Evolutionary conservation across 176 grass and related monocot genomes (phyloP).

Genomic region (Raddia distichophylla): DNA sequence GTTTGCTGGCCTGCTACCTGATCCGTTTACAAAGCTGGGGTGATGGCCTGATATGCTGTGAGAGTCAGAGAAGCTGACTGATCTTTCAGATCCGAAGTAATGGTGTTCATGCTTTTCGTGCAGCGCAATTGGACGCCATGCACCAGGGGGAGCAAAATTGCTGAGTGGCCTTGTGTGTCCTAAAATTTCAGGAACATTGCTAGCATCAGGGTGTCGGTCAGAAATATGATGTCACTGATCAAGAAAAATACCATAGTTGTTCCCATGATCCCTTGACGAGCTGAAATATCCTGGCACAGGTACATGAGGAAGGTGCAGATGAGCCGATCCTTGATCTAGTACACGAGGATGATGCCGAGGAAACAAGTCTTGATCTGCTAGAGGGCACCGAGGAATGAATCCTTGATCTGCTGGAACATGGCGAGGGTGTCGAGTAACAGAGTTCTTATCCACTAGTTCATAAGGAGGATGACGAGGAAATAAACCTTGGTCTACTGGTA

Average conservation of each 20-base stretch:
- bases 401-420: not conserved
- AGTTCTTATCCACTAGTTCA: not conserved
- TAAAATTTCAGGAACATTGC: not conserved
- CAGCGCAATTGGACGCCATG: not conserved
- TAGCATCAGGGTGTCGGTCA: not conserved
- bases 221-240: not conserved
- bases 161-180: constrained; percentile 16
- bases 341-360: not conserved
- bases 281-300: not conserved
- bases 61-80: not conserved
- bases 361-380: not conserved
- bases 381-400: not conserved
- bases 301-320: not conserved
- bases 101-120: not conserved
- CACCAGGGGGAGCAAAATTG: not conserved
- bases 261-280: not conserved
- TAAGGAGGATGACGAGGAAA: not conserved
- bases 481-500: not conserved
- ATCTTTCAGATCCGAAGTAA: not conserved
- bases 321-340: not conserved
- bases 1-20: not conserved
- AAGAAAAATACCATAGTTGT: not conserved
- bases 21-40: not conserved
- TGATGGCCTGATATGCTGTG: not conserved
- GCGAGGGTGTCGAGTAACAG: not conserved